Percentiles rank a stretch among this genome's conserved stretches.
These are phyloP conservation scores for Lunularia cruciata DNA, from an alignment of 225 moss, liverwort and hornwort species.

Conservation along the genomic window DNA sequence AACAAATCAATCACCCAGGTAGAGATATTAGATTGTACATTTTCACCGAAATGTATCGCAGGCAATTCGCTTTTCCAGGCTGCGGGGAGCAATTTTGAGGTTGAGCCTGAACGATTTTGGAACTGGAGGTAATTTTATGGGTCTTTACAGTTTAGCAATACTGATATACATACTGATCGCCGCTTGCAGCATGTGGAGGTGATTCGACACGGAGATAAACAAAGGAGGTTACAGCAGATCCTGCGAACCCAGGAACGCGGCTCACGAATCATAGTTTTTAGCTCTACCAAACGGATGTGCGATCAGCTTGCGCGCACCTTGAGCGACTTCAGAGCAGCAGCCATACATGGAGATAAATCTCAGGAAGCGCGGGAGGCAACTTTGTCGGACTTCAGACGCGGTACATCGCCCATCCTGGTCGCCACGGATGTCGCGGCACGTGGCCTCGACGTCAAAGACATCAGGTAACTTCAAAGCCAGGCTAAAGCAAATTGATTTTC, in stretches of 20 bases:
- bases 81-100: not conserved
- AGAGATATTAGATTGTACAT: no score
- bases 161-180: not conserved
- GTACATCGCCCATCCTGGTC: conserved; percentile 63
- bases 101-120: not conserved
- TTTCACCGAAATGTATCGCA: no score
- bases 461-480: conserved; percentile 47
- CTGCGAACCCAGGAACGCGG: conserved; percentile 58
- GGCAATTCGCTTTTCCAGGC: not conserved
- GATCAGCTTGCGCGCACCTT: conserved; percentile 58
- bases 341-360: conserved; percentile 68
- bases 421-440: conserved; percentile 79
- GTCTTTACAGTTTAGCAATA: not conserved
- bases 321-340: conserved; percentile 60
- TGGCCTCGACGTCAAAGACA: conserved; percentile 73
- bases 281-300: conserved; percentile 79
- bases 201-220: conserved; percentile 57
- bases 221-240: conserved; percentile 64
- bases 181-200: conserved; percentile 59
- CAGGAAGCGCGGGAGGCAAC: conserved; percentile 56
- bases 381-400: conserved; percentile 56
- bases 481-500: no score
- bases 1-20: conserved; percentile 78
- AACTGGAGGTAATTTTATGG: not conserved
- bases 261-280: conserved; percentile 61